Base-by-base conservation (phyloP, 2,329 filamentous ascomycete genomes). In the Chrysoporthe deuterocubensis region DNA sequence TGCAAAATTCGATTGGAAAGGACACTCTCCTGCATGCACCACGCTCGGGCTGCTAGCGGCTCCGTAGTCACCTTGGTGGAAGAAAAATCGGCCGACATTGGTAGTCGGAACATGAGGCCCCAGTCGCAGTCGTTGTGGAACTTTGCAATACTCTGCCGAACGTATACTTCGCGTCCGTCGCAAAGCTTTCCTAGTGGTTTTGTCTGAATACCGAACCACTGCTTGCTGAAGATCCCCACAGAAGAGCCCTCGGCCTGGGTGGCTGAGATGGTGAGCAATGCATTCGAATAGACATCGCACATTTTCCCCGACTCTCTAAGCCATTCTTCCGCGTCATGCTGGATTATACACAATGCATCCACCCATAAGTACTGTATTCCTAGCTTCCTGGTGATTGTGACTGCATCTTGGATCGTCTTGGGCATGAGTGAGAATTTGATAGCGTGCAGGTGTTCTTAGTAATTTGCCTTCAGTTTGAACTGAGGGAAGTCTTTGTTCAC, bases 271-370 rank as follows among this genome's bases (percentile, higher is more conserved):
- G 65, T 67, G 50, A 62, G 60, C 7, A 57, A 11, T 50, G 65
- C 59, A 18, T 67, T 67, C 14, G 58, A 48, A 21, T 67, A 67
- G 7, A 67, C 65, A 11, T 62, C 37, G 32, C 65, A 62, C 65
- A 62, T 62, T 18, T 62, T 67, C 1, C 18, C 26, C 4, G 70
- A 70, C 44, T 74, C 72, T 11, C 26, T 1, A 4, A 42, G 48
- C 72, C 71, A 73, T 44, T 73, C 72, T 5, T 64, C 66, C 4
- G 61, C 9, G 60, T 74, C 66, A 26, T 68, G 69, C 42, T 75
- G 72, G 11, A 74, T 67, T n/a, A 75, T 74, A 44, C 72, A 74
- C 1, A 74, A 64, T 1, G 72, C 69, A 58, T 75, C 73, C 16
- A 75, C 70, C 74, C 74, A 76, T 32, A 76, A 52, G 40, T 73